Conservation (phyloP, 2,329 filamentous ascomycete species). For the Cladophialophora chaetospira region DNA sequence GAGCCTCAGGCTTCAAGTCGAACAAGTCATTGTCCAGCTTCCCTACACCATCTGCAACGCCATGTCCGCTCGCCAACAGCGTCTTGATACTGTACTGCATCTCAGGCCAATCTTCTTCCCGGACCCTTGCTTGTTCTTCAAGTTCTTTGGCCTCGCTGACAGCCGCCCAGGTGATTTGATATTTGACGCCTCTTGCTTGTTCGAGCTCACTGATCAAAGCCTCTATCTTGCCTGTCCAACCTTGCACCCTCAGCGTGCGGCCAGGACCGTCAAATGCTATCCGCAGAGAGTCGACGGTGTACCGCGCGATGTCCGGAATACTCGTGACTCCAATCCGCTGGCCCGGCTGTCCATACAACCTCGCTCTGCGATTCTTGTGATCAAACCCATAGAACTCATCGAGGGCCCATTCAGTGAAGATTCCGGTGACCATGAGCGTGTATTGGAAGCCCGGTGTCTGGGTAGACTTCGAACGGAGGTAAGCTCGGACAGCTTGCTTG, state of each 20-base stretch:
- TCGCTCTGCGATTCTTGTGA: constrained; percentile 8
- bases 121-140: constrained; percentile 14
- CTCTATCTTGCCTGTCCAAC: constrained; percentile 18
- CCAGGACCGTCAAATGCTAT: constrained; percentile 6
- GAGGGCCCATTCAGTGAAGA: constrained; percentile 14
- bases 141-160: constrained; percentile 7
- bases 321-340: constrained; percentile 12
- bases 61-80: constrained; percentile 15
- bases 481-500: constrained; percentile 11
- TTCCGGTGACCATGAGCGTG: constrained; percentile 17
- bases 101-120: constrained; percentile 11
- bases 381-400: constrained; percentile 16
- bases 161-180: constrained; percentile 9
- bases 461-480: constrained; percentile 9
- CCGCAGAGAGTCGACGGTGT: constrained; percentile 12
- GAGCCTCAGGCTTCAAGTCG: constrained; percentile 7
- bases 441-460: constrained; percentile 10
- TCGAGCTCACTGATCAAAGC: constrained; percentile 12
- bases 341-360: constrained; percentile 11
- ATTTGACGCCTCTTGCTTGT: constrained; percentile 4
- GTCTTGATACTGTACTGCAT: constrained; percentile 20
- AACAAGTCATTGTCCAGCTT: constrained; percentile 13
- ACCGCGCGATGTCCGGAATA: constrained; percentile 17
- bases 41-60: constrained; percentile 18
- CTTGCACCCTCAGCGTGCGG: constrained; percentile 16